Conservation (phyloP, 768 basidiomycete species). For the Leucogyrophana mollusca region DNA sequence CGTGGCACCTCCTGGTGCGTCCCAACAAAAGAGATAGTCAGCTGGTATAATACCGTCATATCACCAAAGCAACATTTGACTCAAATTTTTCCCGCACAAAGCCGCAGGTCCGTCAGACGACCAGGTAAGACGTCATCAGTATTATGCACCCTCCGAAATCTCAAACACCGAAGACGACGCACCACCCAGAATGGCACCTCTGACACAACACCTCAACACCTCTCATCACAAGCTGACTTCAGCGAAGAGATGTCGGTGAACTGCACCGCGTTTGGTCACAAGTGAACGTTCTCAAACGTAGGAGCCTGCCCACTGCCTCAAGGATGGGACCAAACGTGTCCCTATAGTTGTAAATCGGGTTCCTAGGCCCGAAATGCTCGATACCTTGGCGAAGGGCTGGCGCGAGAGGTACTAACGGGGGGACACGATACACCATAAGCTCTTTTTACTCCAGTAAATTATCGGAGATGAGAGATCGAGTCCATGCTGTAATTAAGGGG, state of each 20-base stretch:
- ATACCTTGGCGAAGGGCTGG: slow-evolving; percentile 33
- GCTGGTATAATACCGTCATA: not conserved
- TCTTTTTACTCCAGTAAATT: slow-evolving; percentile 41
- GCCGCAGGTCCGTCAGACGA: slow-evolving; percentile 38
- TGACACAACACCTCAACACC: slow-evolving; percentile 26
- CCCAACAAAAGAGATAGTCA: too few relatives aligned
- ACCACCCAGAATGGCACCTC: slow-evolving; percentile 35
- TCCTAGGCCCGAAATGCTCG: slow-evolving; percentile 40
- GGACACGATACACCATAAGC: slow-evolving; percentile 36
- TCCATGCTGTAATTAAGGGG: slow-evolving; percentile 32
- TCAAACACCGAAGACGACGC: slow-evolving; percentile 16
- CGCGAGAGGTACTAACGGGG: slow-evolving; percentile 30
- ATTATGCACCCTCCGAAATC: not conserved
- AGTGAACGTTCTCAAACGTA: slow-evolving; percentile 35
- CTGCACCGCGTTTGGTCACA: slow-evolving; percentile 26
- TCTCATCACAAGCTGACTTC: slow-evolving; percentile 25
- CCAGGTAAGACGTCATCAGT: not conserved
- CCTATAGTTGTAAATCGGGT: slow-evolving; percentile 19
- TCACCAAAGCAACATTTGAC: slow-evolving; percentile 37
- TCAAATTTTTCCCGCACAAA: slow-evolving; percentile 37
- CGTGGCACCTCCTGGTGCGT: too few relatives aligned
- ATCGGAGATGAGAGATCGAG: slow-evolving; percentile 30
- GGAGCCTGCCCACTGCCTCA: slow-evolving; percentile 29
- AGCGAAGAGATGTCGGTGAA: slow-evolving; percentile 23
- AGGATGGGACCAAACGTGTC: slow-evolving; percentile 28